Evolutionary conservation across 2,329 filamentous ascomycete genomes (phyloP).

Genomic region (Cordyceps javanica): DNA sequence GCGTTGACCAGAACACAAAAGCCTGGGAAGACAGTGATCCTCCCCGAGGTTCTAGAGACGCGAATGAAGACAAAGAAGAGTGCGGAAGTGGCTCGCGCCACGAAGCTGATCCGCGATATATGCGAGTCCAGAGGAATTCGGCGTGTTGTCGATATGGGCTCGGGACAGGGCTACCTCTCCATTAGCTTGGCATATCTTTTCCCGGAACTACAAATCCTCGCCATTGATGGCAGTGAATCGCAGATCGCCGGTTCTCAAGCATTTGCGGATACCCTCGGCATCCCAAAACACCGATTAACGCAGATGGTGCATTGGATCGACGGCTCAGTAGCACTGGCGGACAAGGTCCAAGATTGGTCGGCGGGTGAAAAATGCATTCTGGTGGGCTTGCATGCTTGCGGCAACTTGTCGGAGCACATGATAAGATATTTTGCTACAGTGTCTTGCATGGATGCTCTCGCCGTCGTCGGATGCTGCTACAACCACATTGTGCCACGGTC

Average conservation of each 20-base stretch:
- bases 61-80: conserved; percentile 28
- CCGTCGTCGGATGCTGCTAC: conserved; percentile 27
- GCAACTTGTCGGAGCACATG: conserved; percentile 28
- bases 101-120: conserved; percentile 20
- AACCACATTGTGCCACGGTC: conserved; percentile 28
- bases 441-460: conserved; percentile 20
- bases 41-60: conserved; percentile 19
- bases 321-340: conserved; percentile 17
- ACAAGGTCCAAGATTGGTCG: conserved; percentile 23
- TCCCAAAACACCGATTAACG: conserved; percentile 18
- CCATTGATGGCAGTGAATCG: conserved; percentile 26
- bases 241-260: conserved; percentile 23
- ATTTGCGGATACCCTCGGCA: conserved; percentile 19
- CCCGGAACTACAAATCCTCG: conserved; percentile 21
- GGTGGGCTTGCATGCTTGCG: conserved; percentile 28
- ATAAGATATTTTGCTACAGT: conserved; percentile 22
- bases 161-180: conserved; percentile 27
- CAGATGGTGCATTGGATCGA: conserved; percentile 25
- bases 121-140: conserved; percentile 21
- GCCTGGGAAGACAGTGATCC: conserved; percentile 5
- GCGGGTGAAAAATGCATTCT: conserved; percentile 24
- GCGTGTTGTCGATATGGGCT: conserved; percentile 23
- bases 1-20: conserved; percentile 20
- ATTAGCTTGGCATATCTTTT: conserved; percentile 24
- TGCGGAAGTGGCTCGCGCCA: conserved; percentile 24